phyloP scores from a whole-genome alignment of 2,329 filamentous ascomycete genomes.

The Aspergillus sp. region DNA sequence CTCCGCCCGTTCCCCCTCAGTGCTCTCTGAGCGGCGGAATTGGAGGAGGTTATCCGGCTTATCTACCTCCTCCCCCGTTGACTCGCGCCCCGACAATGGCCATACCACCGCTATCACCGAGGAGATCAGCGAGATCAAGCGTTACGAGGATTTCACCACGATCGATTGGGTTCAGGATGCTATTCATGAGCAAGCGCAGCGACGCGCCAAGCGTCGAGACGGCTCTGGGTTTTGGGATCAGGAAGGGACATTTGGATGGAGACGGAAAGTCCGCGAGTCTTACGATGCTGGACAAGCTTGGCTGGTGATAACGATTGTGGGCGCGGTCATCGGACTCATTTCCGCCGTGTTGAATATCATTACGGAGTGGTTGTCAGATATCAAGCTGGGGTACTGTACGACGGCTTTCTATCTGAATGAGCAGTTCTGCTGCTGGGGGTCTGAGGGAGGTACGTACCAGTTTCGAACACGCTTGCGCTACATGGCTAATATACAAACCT shows the following conservation, averaged over 20 bases:
- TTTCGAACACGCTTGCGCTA: not conserved
- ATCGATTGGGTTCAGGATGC: constrained; percentile 98
- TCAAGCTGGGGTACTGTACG: constrained; percentile 93
- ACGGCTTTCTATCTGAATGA: constrained; percentile 97
- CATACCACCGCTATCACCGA: constrained; percentile 74
- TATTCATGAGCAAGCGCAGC: constrained; percentile 79
- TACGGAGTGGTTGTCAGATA: constrained; percentile 94
- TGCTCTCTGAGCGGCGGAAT: constrained; percentile 32
- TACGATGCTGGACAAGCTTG: constrained; percentile 97
- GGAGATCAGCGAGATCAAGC: constrained; percentile 95
- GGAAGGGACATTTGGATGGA: constrained; percentile 70
- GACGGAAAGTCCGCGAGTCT: constrained; percentile 75
- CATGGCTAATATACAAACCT: constrained; percentile 3
- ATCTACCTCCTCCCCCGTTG: constrained; percentile 50
- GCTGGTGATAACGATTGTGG: constrained; percentile 93
- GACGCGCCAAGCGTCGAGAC: constrained; percentile 71
- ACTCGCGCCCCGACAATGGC: constrained; percentile 59
- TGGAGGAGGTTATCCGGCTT: constrained; percentile 52
- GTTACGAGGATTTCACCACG: constrained; percentile 98
- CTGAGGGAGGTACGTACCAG: constrained; percentile 66
- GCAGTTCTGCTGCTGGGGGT: constrained; percentile 96
- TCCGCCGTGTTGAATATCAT: constrained; percentile 92
- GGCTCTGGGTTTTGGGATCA: constrained; percentile 71
- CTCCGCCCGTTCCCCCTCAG: constrained; percentile 29
- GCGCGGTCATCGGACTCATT: constrained; percentile 88